Base-by-base conservation (phyloP, 2,329 filamentous ascomycete species). In the Ceratocystis diversiconidia region DNA sequence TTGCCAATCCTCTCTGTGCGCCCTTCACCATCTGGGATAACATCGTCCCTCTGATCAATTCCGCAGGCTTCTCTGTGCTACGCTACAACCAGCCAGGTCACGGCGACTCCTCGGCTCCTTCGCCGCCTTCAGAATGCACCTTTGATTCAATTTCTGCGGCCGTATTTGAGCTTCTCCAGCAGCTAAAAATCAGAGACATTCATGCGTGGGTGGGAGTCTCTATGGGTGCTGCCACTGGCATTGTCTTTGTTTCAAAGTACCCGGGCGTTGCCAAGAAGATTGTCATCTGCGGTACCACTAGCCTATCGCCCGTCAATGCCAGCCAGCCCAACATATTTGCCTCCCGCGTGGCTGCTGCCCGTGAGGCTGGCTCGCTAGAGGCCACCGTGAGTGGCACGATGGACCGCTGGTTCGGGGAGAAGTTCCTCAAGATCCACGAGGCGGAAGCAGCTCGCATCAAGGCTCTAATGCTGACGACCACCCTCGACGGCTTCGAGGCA, bases 21-120 rank as follows among this genome's bases (percentile, higher is more conserved):
- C 72, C 75, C 10, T 70, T 74, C 50, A 65, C 69, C 2, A 69
- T 73, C 3, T 79, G 77, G 77, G 77, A 79, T 65, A 72, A 70
- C 48, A 72, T 78, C 7, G 73, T 76, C 46, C 69, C 71, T 12
- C 63, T 70, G 8, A 70, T 79, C 57, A 72, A 73, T 57, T 66
- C 68, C 1, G 69, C 70, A 43, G 76, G 75, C 22, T 77, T 75
- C 68, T 73, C 73, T n/a, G 74, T 75, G 19, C 70, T 79, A 15
- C 74, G 76, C 44, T 79, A 76, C 68, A 75, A 79, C 67, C 74
- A 76, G 50, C 76, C 76, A 0, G 77, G 77, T 44, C 77, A 79
- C 65, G 76, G 77, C 48, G 67, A 63, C 15, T 79, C 77, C 1
- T 71, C 71, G 0, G 71, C 71, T 0, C 76, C 76, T 3, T 65